A percentile compares a stretch with the other conserved stretches of the same genome.
These are phyloP conservation scores for Pestalotiopsis sp. DNA, from an alignment of 2,329 filamentous ascomycete species.

Conservation along the genomic window DNA sequence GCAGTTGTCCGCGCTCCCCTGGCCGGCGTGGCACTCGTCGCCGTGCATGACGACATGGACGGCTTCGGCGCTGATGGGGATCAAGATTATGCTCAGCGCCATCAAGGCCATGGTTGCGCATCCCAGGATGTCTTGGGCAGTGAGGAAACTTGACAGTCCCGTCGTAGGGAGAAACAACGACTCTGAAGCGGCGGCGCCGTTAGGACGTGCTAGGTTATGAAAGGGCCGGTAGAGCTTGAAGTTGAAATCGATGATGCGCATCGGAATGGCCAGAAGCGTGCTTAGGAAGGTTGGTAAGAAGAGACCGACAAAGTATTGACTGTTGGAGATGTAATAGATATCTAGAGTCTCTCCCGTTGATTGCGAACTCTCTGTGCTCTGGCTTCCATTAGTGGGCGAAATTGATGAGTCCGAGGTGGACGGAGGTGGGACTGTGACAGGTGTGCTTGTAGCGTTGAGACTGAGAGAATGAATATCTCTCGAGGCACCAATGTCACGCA, in stretches of 20 bases:
- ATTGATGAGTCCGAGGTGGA: too few relatives aligned
- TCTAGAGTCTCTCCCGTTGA: not conserved
- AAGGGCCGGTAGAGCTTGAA: conserved; percentile 36
- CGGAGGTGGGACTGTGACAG: too few relatives aligned
- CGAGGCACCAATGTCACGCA: too few relatives aligned
- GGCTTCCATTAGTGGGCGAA: not conserved
- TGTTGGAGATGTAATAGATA: conserved; percentile 16
- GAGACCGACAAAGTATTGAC: conserved; percentile 26
- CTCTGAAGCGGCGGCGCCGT: conserved; percentile 32
- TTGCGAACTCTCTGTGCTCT: not conserved
- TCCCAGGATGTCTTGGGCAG: conserved; percentile 26
- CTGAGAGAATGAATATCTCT: too few relatives aligned
- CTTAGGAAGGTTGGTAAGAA: conserved; percentile 26
- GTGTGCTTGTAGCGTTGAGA: too few relatives aligned
- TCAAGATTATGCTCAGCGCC: conserved; percentile 27
- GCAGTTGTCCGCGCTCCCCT: conserved; percentile 28
- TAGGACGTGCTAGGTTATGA: conserved; percentile 34
- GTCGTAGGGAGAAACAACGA: conserved; percentile 32
- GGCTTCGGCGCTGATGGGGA: conserved; percentile 33
- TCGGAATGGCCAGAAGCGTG: conserved; percentile 22
- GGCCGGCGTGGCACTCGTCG: conserved; percentile 23
- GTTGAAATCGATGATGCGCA: conserved; percentile 27
- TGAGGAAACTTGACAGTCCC: conserved; percentile 24
- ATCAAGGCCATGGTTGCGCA: conserved; percentile 29
- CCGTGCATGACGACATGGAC: conserved; percentile 32